Conservation (phyloP, 2,329 filamentous ascomycete genomes). For the Colletotrichum neosansevieriae region DNA sequence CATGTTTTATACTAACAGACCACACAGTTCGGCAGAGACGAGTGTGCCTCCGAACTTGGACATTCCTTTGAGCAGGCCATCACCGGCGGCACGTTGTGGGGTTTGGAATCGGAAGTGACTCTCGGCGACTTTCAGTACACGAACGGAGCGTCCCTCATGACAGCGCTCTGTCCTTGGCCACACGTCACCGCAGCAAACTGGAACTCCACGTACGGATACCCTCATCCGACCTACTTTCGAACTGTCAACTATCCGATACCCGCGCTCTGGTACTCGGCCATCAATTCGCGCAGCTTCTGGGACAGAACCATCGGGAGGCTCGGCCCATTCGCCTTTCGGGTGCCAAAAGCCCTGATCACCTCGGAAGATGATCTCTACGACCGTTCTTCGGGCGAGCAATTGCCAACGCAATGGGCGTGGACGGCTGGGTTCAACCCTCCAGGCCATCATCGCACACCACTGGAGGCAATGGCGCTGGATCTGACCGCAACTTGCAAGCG, state of each 20-base stretch:
- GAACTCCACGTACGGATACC: too few relatives aligned
- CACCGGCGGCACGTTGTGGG: neutral
- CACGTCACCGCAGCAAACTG: too few relatives aligned
- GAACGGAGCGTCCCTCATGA: neutral
- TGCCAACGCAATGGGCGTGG: neutral
- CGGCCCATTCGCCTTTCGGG: conserved; percentile 10
- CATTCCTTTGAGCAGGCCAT: conserved; percentile 6
- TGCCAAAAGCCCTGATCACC: conserved; percentile 1
- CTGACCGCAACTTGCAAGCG: conserved; percentile 3
- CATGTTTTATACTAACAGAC: too few relatives aligned
- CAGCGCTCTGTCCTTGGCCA: too few relatives aligned
- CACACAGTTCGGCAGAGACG: neutral
- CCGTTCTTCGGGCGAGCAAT: neutral
- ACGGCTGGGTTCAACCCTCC: neutral
- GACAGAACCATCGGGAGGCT: neutral
- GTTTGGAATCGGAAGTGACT: neutral
- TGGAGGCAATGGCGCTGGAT: neutral
- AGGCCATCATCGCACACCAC: neutral
- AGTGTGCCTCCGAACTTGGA: neutral
- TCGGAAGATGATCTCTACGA: neutral
- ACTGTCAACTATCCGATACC: neutral
- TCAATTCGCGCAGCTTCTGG: conserved; percentile 31
- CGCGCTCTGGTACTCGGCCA: neutral
- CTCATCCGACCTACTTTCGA: neutral
- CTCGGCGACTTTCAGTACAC: neutral